Base-by-base conservation (phyloP, 768 basidiomycete genomes). In the Cystofilobasidium capitatum region DNA sequence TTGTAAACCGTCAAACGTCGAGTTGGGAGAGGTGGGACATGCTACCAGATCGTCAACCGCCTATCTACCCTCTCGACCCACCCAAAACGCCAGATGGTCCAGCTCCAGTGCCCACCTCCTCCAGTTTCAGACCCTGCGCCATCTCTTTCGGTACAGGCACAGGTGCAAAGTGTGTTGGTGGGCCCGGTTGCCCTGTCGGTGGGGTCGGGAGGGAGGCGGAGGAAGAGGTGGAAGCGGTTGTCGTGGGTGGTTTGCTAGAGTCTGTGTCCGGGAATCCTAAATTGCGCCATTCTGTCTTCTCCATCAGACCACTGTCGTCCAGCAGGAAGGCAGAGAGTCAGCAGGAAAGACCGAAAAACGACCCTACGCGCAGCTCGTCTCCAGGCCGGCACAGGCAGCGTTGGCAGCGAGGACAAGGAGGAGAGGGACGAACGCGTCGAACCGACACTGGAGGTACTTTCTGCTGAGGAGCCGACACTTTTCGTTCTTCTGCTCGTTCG, bases 371-470 rank as follows among this genome's bases (percentile, higher is more conserved):
- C 33, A 17, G 35, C 24, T 9, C 42, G 17, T n/a, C n/a, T n/a
- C n/a, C 26, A 29, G 51, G 31, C n/a, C 14, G 22, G n/a, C 49
- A n/a, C 22, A 8, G 22, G 63, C 31, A n/a, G n/a, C n/a, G n/a
- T n/a, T n/a, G n/a, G n/a, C n/a, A n/a, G n/a, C n/a, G n/a, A n/a
- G n/a, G n/a, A n/a, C n/a, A n/a, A n/a, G n/a, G n/a, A n/a, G n/a
- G n/a, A n/a, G n/a, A 17, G 8, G 2, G 31, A 69, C 67, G 62
- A 47, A 69, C 68, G 58, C 33, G 42, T 69, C 68, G 59, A 69
- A 69, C 58, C 68, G 55, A 31, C 68, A 69, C 39, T 69, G 68
- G 5, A 69, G 63, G 49, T 69, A 69, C 12, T 45, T 42, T 35
- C 64, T 69, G 33, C 57, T 59, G 14, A 69, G 16, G 2, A 59